These are phyloP conservation scores for Odontarrhena argentea DNA, from an alignment of 345 rosid genomes.

Conservation along the genomic window DNA sequence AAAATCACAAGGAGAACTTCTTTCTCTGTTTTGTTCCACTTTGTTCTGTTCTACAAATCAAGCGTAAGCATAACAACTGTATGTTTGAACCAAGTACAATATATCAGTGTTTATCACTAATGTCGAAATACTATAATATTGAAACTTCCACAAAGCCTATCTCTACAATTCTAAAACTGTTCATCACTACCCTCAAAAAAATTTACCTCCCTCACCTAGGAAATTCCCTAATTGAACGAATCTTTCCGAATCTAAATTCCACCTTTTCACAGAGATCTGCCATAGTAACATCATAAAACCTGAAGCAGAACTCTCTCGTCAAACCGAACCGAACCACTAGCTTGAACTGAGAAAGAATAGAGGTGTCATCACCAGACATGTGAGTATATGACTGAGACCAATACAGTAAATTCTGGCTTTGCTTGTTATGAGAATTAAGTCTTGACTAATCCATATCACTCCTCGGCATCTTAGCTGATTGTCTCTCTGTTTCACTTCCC, in stretches of 20 bases:
- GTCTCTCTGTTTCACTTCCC: conserved; percentile 35
- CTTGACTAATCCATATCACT: conserved; percentile 32
- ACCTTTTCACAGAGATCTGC: conserved; percentile 5
- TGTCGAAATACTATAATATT: not conserved
- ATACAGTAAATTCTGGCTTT: not conserved
- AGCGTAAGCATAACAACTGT: too few relatives aligned
- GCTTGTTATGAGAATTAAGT: not conserved
- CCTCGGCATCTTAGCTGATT: conserved; percentile 22
- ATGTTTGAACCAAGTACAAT: too few relatives aligned
- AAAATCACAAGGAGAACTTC: too few relatives aligned
- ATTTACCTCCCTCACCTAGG: conserved; percentile 8
- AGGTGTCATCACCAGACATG: conserved; percentile 19
- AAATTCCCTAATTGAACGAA: conserved; percentile 1
- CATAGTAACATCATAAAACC: not conserved
- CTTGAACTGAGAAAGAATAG: conserved; percentile 26
- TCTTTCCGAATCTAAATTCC: conserved; percentile 9
- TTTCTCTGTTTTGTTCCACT: too few relatives aligned
- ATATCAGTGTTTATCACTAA: too few relatives aligned
- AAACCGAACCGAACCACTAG: not conserved
- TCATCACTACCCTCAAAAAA: conserved; percentile 26
- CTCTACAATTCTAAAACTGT: conserved; percentile 11
- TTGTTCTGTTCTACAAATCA: too few relatives aligned
- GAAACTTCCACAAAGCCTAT: conserved; percentile 11
- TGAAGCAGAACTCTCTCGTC: conserved; percentile 18
- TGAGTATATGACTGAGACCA: not conserved